These are phyloP conservation scores for Agrocybe pediades DNA, from an alignment of 768 basidiomycete genomes.

Conservation along the genomic window DNA sequence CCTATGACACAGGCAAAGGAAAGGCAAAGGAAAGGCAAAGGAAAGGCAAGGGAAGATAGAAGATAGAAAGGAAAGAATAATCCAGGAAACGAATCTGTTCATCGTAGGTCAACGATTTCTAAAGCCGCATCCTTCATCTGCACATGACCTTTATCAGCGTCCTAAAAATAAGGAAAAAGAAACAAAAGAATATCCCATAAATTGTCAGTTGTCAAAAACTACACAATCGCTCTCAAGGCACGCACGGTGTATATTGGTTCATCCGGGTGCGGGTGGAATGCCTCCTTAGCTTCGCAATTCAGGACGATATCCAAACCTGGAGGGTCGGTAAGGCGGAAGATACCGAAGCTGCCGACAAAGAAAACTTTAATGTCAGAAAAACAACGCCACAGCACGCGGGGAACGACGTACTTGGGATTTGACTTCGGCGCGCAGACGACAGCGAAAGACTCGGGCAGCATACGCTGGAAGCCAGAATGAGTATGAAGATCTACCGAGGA, in stretches of 20 bases:
- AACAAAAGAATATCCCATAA: too few relatives aligned
- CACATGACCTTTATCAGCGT: slow-evolving; percentile 85
- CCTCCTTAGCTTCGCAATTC: slow-evolving; percentile 66
- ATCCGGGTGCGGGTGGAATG: slow-evolving; percentile 88
- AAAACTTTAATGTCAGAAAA: neutral
- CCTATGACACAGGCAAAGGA: too few relatives aligned
- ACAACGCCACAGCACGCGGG: neutral
- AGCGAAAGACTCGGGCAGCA: slow-evolving; percentile 91
- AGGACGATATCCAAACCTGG: slow-evolving; percentile 76
- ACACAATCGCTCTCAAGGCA: slow-evolving; percentile 18
- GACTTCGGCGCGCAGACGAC: slow-evolving; percentile 88
- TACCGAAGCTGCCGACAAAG: slow-evolving; percentile 64
- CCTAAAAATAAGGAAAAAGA: slow-evolving; percentile 40
- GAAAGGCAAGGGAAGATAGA: too few relatives aligned
- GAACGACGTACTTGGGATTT: slow-evolving; percentile 61
- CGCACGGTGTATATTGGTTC: slow-evolving; percentile 84
- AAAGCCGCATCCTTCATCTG: slow-evolving; percentile 70
- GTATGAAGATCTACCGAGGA: slow-evolving; percentile 93
- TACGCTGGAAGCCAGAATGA: slow-evolving; percentile 85
- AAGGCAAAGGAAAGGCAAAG: too few relatives aligned
- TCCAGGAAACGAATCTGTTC: slow-evolving; percentile 6
- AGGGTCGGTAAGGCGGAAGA: slow-evolving; percentile 89
- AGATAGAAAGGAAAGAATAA: neutral
- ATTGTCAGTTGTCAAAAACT: neutral
- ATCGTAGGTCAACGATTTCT: slow-evolving; percentile 85